phyloP scores from a whole-genome alignment of 768 basidiomycete species.

The Termitomyces sp. region DNA sequence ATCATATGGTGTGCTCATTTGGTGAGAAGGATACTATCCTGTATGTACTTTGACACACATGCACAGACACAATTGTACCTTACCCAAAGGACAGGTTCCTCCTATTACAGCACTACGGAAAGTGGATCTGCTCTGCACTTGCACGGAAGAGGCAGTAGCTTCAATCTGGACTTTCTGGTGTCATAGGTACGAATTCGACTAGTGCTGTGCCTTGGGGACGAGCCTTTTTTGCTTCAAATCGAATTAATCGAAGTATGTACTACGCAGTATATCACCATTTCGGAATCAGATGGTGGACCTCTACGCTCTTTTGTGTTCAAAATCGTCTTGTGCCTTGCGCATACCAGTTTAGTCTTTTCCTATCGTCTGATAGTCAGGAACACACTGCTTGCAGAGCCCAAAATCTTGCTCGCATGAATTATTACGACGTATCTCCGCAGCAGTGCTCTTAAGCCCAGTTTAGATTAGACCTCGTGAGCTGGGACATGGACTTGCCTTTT shows the following conservation, averaged over 20 bases:
- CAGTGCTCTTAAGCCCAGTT: not conserved
- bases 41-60: not conserved
- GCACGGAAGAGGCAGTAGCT: not conserved
- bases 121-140: not conserved
- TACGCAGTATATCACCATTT: not conserved
- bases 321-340: not conserved
- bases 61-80: not conserved
- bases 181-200: not conserved
- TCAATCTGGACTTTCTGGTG: not conserved
- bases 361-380: not conserved
- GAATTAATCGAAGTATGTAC: no score
- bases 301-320: not conserved
- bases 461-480: not conserved
- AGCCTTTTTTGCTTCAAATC: not conserved
- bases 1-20: not conserved
- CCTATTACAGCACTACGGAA: not conserved
- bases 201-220: not conserved
- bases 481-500: not conserved
- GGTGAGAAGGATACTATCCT: not conserved
- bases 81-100: not conserved
- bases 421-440: slow-evolving; percentile 7
- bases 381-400: not conserved
- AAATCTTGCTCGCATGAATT: not conserved
- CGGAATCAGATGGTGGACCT: not conserved
- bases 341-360: not conserved